These are phyloP conservation scores for Zoysia pacifica DNA, from an alignment of 176 grass and related monocot genomes.

Conservation along the genomic window DNA sequence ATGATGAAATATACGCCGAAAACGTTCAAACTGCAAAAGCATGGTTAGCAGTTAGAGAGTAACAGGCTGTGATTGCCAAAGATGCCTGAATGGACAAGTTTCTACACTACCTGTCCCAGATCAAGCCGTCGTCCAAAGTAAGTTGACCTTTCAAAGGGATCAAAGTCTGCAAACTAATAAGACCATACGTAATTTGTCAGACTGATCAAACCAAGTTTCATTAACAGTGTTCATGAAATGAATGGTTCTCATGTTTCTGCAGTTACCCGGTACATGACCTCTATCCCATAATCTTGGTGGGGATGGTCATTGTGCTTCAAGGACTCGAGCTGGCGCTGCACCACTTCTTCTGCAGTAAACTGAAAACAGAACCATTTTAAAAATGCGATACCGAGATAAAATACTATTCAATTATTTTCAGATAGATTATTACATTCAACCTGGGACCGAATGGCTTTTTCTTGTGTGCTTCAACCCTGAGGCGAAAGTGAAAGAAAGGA, in stretches of 20 bases:
- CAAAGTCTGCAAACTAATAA: conserved; percentile 94
- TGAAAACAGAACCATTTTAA: conserved; percentile 50
- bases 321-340: conserved; percentile 81
- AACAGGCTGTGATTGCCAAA: background rate
- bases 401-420: conserved; percentile 29
- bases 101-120: conserved; percentile 72
- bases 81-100: background rate
- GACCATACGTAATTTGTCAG: conserved; percentile 35
- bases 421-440: conserved; percentile 68
- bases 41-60: background rate
- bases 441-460: conserved; percentile 78
- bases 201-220: background rate
- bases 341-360: conserved; percentile 90
- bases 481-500: conserved; percentile 6
- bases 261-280: conserved; percentile 96
- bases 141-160: conserved; percentile 96
- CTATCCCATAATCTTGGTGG: conserved; percentile 84
- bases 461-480: conserved; percentile 75
- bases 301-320: conserved; percentile 92
- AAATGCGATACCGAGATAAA: conserved; percentile 10
- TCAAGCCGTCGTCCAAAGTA: conserved; percentile 93
- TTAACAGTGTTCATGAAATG: conserved; percentile 18
- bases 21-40: conserved; percentile 79
- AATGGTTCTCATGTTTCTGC: conserved; percentile 7
- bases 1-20: conserved; percentile 92